Conservation (phyloP, 805 yeast species). For the Wickerhamomyces hampshirensis region DNA sequence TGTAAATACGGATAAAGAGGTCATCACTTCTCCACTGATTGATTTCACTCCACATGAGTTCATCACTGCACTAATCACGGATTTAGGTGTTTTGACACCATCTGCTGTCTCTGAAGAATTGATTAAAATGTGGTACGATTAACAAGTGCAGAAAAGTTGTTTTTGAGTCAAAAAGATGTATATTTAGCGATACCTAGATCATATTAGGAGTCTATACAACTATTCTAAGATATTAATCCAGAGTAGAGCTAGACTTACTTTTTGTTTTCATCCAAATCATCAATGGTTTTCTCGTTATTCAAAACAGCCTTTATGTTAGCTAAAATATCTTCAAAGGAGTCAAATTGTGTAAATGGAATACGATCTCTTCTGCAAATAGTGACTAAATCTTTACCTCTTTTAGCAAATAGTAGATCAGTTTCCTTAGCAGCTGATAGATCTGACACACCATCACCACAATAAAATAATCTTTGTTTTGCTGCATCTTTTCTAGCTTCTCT, state of each 20-base stretch:
- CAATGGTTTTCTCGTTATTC: constrained; percentile 33
- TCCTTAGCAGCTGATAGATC: constrained; percentile 94
- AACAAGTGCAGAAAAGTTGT: too few relatives aligned
- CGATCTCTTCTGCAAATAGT: constrained; percentile 75
- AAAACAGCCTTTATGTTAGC: constrained; percentile 52
- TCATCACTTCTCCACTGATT: constrained; percentile 50
- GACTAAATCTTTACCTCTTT: constrained; percentile 85
- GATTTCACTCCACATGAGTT: constrained; percentile 97
- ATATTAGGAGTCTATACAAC: not conserved
- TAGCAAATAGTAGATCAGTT: constrained; percentile 90
- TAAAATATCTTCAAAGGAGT: constrained; percentile 70
- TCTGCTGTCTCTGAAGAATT: constrained; percentile 98
- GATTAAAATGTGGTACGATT: constrained; percentile 97
- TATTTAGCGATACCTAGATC: not conserved
- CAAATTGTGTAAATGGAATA: constrained; percentile 83
- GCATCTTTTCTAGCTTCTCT: constrained; percentile 26
- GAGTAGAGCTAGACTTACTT: constrained; percentile 2
- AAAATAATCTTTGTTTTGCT: constrained; percentile 65
- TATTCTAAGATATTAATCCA: not conserved
- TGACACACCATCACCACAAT: constrained; percentile 97
- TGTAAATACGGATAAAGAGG: constrained; percentile 29
- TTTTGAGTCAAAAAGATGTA: not conserved
- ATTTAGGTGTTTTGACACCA: constrained; percentile 93
- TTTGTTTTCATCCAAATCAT: constrained; percentile 31
- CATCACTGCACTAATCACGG: constrained; percentile 93